These are phyloP conservation scores for Fusarium praegraminearum DNA, from an alignment of 2,329 filamentous ascomycete species.

Conservation along the genomic window DNA sequence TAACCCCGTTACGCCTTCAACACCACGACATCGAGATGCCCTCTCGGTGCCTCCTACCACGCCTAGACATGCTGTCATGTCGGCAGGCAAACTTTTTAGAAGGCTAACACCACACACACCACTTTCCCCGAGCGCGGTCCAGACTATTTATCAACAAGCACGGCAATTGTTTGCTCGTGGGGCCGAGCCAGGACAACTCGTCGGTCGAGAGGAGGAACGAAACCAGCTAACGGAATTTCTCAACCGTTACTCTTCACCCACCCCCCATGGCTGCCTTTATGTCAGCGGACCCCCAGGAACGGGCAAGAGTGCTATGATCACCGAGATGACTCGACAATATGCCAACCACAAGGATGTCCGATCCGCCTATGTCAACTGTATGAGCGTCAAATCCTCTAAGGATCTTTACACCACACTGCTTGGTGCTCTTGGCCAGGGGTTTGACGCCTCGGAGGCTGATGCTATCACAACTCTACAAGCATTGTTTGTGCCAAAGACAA, in stretches of 20 bases:
- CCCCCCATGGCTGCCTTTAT: slow-evolving; percentile 85
- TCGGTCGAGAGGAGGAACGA: slow-evolving; percentile 79
- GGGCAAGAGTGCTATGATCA: slow-evolving; percentile 94
- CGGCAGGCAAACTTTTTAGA: slow-evolving; percentile 79
- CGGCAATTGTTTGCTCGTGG: slow-evolving; percentile 88
- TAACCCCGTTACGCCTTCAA: slow-evolving; percentile 75
- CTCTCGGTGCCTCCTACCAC: slow-evolving; percentile 79
- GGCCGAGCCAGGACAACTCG: slow-evolving; percentile 77
- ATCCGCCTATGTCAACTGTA: slow-evolving; percentile 91
- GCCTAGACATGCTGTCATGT: slow-evolving; percentile 85
- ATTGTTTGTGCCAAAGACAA: slow-evolving; percentile 75
- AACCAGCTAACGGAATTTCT: slow-evolving; percentile 78
- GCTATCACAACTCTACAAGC: slow-evolving; percentile 75
- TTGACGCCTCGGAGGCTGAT: slow-evolving; percentile 72
- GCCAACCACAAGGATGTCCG: slow-evolving; percentile 66
- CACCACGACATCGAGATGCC: slow-evolving; percentile 83
- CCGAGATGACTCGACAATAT: slow-evolving; percentile 76
- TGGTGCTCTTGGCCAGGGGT: slow-evolving; percentile 72
- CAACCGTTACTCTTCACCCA: slow-evolving; percentile 68
- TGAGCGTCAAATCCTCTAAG: slow-evolving; percentile 90
- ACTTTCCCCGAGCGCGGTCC: slow-evolving; percentile 73
- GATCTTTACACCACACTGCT: slow-evolving; percentile 87
- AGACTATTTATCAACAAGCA: slow-evolving; percentile 87
- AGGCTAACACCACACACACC: slow-evolving; percentile 83
- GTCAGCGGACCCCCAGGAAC: slow-evolving; percentile 96